Conservation (phyloP, 495 filamentous ascomycete species). For the Podospora tetraspora region DNA sequence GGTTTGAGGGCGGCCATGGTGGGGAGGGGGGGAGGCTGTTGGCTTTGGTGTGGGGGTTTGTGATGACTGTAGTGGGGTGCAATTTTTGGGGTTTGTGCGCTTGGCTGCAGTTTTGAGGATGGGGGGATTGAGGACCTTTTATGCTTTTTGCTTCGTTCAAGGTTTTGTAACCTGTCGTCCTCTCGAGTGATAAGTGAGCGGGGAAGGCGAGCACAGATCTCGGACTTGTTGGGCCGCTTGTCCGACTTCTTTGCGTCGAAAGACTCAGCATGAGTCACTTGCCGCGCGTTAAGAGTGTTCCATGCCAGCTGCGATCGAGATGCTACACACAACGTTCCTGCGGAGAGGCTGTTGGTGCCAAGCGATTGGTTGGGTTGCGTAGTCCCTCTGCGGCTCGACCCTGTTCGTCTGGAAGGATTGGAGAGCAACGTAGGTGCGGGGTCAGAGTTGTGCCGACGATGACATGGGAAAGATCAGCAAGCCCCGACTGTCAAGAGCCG, state of each 20-base stretch:
- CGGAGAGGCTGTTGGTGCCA: neutral
- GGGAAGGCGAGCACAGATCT: neutral
- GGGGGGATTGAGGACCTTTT: neutral
- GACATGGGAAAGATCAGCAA: neutral
- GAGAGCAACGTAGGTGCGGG: neutral
- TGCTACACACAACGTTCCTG: neutral
- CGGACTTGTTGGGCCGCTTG: neutral
- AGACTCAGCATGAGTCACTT: neutral
- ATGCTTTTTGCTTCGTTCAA: neutral
- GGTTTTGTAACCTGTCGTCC: too few relatives aligned
- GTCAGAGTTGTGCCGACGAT: neutral
- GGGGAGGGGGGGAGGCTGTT: too few relatives aligned
- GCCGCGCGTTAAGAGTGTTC: neutral
- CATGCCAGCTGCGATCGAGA: neutral
- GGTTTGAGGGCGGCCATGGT: neutral
- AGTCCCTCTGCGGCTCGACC: neutral
- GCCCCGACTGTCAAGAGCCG: neutral
- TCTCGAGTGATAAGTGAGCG: too few relatives aligned
- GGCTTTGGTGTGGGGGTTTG: neutral
- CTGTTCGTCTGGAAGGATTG: neutral
- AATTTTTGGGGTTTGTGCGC: neutral
- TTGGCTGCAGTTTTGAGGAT: neutral
- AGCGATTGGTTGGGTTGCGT: neutral
- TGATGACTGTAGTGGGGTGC: neutral
- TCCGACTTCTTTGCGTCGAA: neutral